Conservation (phyloP, 345 rosid species). For the Rhizophora apiculata region DNA sequence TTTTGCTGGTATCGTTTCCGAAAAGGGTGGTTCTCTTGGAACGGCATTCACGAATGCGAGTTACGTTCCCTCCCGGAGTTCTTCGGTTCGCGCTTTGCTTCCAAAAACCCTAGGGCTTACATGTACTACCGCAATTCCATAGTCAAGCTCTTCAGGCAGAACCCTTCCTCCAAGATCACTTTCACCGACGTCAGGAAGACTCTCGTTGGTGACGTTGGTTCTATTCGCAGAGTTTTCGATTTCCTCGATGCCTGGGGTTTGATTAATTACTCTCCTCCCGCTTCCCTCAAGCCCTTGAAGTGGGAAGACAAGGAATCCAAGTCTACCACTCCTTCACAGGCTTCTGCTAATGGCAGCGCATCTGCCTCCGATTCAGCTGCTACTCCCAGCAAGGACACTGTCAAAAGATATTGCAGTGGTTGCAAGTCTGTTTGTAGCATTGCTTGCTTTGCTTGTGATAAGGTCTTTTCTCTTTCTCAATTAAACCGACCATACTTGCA, state of each 20-base stretch:
- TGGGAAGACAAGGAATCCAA: constrained; percentile 89
- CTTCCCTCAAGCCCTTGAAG: constrained; percentile 58
- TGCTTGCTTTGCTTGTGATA: constrained; percentile 85
- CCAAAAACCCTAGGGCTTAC: constrained; percentile 62
- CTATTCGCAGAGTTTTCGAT: constrained; percentile 87
- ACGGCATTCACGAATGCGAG: constrained; percentile 65
- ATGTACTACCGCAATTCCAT: constrained; percentile 70
- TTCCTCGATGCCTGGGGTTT: constrained; percentile 90
- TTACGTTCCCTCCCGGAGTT: constrained; percentile 67
- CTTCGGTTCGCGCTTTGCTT: constrained; percentile 63
- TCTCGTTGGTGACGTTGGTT: constrained; percentile 80
- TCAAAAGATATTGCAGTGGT: constrained; percentile 66
- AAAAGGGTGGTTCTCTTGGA: constrained; percentile 83
- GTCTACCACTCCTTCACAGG: constrained; percentile 22
- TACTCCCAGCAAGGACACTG: constrained; percentile 33
- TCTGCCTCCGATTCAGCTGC: constrained; percentile 27
- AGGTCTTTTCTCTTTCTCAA: constrained; percentile 39
- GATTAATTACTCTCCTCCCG: constrained; percentile 56
- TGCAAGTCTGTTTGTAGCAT: constrained; percentile 80
- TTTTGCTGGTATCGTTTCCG: neutral
- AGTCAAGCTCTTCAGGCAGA: constrained; percentile 54
- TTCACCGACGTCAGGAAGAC: constrained; percentile 81
- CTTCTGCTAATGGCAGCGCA: constrained; percentile 14
- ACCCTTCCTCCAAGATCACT: constrained; percentile 61
- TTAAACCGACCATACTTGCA: too few species aligned